Evolutionary conservation across 202 grass and related monocot species (phyloP), one percentile per base, ranked within the genome.

Genomic region (Schoenoplectus tabernaemontani): DNA sequence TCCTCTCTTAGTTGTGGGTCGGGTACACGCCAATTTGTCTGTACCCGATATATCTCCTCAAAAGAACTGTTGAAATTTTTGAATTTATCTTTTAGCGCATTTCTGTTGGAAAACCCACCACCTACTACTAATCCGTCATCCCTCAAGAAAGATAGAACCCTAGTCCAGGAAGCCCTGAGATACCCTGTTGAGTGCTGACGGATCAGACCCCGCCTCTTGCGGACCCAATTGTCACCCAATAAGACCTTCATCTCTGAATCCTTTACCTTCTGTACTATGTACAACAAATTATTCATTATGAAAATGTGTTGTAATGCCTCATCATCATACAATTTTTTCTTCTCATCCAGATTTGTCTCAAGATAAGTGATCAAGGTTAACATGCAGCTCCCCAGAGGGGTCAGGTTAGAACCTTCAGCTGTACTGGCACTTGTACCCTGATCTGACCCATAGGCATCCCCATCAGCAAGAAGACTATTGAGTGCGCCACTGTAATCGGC

Each of bases 241-340:
- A 96, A 87, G n/a, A 57, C 62, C 76, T 90, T 92, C 39, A 99
- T 86, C 76, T 96, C 96, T 62, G 91, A 96, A 87, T 91, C 96
- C 26, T 93, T 99, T 47, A 99, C 92, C 83, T 99, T 96, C 86
- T 99, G 96, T 24, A 96, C 88, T 80, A 99, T 91, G 59, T 99
- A 99, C 82, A 86, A 68, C 28, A 93, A 81, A 58, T 99, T 99
- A 81, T 96, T 99, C 96, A 99, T 99, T 66, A 99, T 85, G 47
- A 93, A 99, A 65, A 99, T 90, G 39, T 93, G 89, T 77, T 92
- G 92, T 30, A 99, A 78, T 2, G 85, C 91, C 39, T 85, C 90
- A 60, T 95, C 96, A 41, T 95, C 92, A 59, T 96, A 95, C 57
- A 96, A 79, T 80, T 84, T 91, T 0, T 87, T 75, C 75, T 96